phyloP scores from a whole-genome alignment of 75 land plant genomes.

The Pinus tabuliformis region DNA sequence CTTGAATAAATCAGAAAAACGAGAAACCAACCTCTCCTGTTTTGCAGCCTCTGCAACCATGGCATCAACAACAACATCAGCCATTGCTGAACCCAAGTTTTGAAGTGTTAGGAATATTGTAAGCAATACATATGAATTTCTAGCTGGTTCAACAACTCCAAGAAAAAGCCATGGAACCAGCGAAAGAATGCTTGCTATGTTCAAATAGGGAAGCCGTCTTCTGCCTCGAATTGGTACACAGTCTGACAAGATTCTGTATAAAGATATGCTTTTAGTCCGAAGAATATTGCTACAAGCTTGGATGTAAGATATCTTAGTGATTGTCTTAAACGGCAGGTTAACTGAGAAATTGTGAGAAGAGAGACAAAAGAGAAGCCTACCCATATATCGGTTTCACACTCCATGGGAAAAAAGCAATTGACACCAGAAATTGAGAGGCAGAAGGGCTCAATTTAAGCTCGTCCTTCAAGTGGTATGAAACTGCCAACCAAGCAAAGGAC shows the following conservation, averaged over 20 bases:
- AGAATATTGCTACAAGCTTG: neutral
- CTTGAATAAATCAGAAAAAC: neutral
- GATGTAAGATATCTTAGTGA: neutral
- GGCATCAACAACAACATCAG: constrained; percentile 91
- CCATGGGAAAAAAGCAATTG: constrained; percentile 76
- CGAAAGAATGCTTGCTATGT: constrained; percentile 63
- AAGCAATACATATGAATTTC: constrained; percentile 44
- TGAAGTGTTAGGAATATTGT: constrained; percentile 59
- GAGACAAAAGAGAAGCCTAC: constrained; percentile 26
- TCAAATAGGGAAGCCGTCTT: constrained; percentile 64
- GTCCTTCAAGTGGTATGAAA: constrained; percentile 83
- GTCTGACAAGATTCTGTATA: constrained; percentile 73
- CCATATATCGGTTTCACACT: constrained; percentile 81
- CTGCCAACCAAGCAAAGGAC: constrained; percentile 81
- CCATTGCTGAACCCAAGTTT: constrained; percentile 88
- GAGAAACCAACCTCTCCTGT: constrained; percentile 46
- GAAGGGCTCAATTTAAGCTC: constrained; percentile 71
- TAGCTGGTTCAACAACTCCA: constrained; percentile 29
- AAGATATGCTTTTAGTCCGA: neutral
- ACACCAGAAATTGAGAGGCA: constrained; percentile 70
- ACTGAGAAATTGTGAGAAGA: neutral
- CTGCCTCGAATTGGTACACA: constrained; percentile 68
- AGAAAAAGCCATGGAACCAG: constrained; percentile 81
- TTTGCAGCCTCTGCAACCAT: constrained; percentile 82
- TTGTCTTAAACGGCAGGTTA: neutral